Evolutionary conservation across 2,329 filamentous ascomycete genomes (phyloP).

Genomic region (Epichloe sp.): DNA sequence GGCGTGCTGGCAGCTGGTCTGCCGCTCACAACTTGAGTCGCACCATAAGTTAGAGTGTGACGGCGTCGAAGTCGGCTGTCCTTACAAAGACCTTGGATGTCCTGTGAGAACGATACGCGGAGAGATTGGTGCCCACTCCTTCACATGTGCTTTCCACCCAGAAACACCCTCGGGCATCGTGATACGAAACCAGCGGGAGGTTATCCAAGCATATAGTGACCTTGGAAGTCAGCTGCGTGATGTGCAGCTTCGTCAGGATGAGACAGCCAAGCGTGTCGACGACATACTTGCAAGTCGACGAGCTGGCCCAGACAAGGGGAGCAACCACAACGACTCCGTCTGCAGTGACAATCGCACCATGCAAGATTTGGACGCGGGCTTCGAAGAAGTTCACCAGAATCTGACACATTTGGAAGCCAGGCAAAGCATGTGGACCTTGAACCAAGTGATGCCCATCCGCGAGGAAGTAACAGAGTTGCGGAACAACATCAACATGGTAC

Average conservation of each 20-base stretch:
- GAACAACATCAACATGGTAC: conserved; percentile 42
- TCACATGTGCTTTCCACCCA: conserved; percentile 37
- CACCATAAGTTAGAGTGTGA: conserved; percentile 37
- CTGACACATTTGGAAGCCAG: conserved; percentile 45
- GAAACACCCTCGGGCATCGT: conserved; percentile 38
- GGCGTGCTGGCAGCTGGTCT: conserved; percentile 32
- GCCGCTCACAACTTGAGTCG: conserved; percentile 30
- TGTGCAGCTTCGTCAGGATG: conserved; percentile 20
- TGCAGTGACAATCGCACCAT: conserved; percentile 34
- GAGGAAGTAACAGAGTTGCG: conserved; percentile 49
- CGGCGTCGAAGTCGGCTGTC: conserved; percentile 37
- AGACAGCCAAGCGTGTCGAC: conserved; percentile 19
- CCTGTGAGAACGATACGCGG: conserved; percentile 21
- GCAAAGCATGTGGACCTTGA: conserved; percentile 47
- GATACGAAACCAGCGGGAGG: conserved; percentile 31
- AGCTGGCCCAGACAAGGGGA: conserved; percentile 6
- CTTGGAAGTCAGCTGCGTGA: conserved; percentile 22
- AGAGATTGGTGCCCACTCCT: conserved; percentile 31
- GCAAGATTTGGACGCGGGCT: conserved; percentile 30
- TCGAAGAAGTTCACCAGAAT: conserved; percentile 43
- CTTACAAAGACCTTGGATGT: conserved; percentile 24
- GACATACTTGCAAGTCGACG: conserved; percentile 25
- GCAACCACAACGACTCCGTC: conserved; percentile 22
- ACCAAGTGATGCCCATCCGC: conserved; percentile 47
- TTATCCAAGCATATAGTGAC: conserved; percentile 31